Conservation (phyloP, 2,329 filamentous ascomycete genomes). For the Zymoseptoria brevis region DNA sequence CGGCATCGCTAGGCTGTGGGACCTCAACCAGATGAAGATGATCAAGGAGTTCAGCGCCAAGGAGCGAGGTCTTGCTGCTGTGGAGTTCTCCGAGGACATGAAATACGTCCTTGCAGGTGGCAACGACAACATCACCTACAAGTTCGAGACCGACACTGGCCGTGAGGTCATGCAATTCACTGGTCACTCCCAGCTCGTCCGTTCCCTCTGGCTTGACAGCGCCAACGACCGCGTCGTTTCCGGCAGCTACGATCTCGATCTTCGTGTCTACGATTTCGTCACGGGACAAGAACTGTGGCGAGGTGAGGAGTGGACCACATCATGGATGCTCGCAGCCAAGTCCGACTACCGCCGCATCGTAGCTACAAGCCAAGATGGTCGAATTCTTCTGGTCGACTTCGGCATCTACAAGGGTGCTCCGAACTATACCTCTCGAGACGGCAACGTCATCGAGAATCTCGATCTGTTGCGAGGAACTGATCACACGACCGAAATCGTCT, state of each 20-base stretch:
- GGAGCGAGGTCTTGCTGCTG: conserved; percentile 88
- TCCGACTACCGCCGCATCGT: conserved; percentile 92
- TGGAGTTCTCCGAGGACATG: conserved; percentile 94
- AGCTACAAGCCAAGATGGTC: conserved; percentile 86
- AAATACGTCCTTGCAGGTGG: conserved; percentile 87
- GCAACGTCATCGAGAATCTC: conserved; percentile 40
- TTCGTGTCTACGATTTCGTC: conserved; percentile 87
- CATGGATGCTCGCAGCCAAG: conserved; percentile 95
- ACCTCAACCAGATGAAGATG: conserved; percentile 77
- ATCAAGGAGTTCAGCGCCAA: conserved; percentile 86
- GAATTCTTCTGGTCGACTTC: conserved; percentile 92
- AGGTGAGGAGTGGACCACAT: conserved; percentile 90
- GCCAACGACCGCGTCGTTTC: conserved; percentile 79
- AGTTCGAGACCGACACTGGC: conserved; percentile 90
- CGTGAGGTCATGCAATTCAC: conserved; percentile 71
- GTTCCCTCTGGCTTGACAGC: conserved; percentile 83
- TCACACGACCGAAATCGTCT: conserved; percentile 18
- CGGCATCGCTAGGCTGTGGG: conserved; percentile 90
- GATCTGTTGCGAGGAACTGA: conserved; percentile 37
- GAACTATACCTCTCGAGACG: conserved; percentile 32
- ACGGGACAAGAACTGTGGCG: conserved; percentile 70
- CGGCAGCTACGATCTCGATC: conserved; percentile 89
- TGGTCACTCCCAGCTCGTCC: conserved; percentile 78
- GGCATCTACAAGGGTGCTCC: conserved; percentile 37
- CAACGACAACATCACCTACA: conserved; percentile 90